These are phyloP conservation scores for Leptographium flavum DNA, from an alignment of 2,329 filamentous ascomycete genomes.

Conservation along the genomic window DNA sequence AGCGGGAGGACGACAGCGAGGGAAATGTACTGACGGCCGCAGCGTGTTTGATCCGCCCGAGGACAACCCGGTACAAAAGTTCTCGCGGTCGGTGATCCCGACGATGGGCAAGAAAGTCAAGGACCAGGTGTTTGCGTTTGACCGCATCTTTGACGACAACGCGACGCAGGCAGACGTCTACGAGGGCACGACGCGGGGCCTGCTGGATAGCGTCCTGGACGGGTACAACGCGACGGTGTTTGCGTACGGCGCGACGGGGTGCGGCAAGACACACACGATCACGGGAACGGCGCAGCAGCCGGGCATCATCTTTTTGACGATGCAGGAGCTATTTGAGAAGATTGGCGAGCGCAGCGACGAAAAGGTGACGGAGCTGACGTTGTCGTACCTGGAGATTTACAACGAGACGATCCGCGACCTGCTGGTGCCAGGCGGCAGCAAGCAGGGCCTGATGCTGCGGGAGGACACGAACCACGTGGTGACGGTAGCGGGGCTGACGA, in stretches of 20 bases:
- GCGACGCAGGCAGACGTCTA: conserved; percentile 87
- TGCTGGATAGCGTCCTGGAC: conserved; percentile 91
- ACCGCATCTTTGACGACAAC: conserved; percentile 93
- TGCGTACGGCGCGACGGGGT: conserved; percentile 93
- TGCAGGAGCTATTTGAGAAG: conserved; percentile 97
- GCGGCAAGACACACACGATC: conserved; percentile 97
- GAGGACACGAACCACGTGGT: conserved; percentile 92
- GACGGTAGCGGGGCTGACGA: conserved; percentile 79
- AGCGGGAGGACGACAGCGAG: too few species aligned
- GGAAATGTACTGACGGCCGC: conserved; percentile 2
- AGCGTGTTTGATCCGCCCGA: conserved; percentile 97
- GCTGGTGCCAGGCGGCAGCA: conserved; percentile 71
- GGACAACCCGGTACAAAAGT: conserved; percentile 80
- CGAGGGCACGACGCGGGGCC: conserved; percentile 73
- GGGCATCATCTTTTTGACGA: conserved; percentile 95
- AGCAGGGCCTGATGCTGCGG: conserved; percentile 75
- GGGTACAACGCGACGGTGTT: conserved; percentile 99
- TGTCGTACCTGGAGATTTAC: conserved; percentile 97
- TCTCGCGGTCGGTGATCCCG: conserved; percentile 67
- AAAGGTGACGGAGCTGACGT: conserved; percentile 76
- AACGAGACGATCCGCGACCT: conserved; percentile 97
- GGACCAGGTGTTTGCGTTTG: conserved; percentile 94
- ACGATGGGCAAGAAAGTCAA: conserved; percentile 79
- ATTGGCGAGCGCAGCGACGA: conserved; percentile 76
- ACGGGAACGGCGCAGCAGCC: conserved; percentile 83